phyloP scores from a whole-genome alignment of 208 protist genomes.

The Trypanosoma caninum region DNA sequence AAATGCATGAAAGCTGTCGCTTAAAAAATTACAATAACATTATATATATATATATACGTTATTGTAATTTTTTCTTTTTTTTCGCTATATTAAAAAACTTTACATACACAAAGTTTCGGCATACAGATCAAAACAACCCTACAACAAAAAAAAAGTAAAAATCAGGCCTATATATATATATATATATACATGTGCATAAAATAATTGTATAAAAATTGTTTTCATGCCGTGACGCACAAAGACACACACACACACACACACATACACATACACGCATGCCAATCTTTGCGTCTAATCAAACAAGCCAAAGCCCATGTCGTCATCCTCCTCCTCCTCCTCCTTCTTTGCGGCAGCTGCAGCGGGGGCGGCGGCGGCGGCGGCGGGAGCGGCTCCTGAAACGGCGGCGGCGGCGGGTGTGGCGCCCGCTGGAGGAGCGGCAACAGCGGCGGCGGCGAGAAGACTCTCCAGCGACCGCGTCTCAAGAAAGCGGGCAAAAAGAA shows the following conservation, averaged over 20 bases:
- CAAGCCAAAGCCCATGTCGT: slow-evolving; percentile 78
- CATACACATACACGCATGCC: no score
- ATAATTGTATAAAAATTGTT: background rate
- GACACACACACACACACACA: no score
- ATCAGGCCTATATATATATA: no score
- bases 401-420: slow-evolving; percentile 33
- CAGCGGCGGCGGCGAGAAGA: slow-evolving; percentile 54
- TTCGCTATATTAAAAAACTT: no score
- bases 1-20: no score
- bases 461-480: slow-evolving; percentile 74
- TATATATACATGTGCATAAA: no score
- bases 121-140: background rate
- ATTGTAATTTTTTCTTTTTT: no score
- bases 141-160: background rate
- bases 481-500: slow-evolving; percentile 80
- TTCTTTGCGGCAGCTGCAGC: slow-evolving; percentile 31
- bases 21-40: background rate
- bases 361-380: slow-evolving; percentile 27
- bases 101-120: background rate
- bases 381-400: slow-evolving; percentile 33
- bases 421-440: slow-evolving; percentile 41
- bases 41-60: background rate
- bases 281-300: slow-evolving; percentile 73
- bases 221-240: background rate
- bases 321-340: slow-evolving; percentile 47